phyloP scores from a whole-genome alignment of 345 rosid genomes.

The Crucihimalaya himalaica region DNA sequence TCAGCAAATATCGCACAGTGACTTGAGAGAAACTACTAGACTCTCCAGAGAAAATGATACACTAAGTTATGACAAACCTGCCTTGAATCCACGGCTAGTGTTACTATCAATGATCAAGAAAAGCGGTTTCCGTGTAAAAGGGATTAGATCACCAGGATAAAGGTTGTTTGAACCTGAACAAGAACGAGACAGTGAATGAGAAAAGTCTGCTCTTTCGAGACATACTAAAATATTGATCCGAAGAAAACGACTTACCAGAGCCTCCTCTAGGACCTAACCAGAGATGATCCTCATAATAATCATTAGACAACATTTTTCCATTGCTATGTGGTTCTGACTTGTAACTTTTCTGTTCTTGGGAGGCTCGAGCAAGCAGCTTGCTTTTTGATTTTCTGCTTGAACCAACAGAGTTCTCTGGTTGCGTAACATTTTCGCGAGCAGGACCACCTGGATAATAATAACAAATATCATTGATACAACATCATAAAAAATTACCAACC shows the following conservation, averaged over 20 bases:
- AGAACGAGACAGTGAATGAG: constrained; percentile 7
- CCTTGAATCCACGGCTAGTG: constrained; percentile 99
- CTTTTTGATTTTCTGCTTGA: constrained; percentile 62
- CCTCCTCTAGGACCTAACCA: constrained; percentile 81
- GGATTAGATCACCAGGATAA: constrained; percentile 92
- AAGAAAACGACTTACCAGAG: constrained; percentile 55
- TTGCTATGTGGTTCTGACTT: constrained; percentile 54
- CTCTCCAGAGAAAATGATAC: constrained; percentile 32
- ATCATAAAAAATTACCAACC: constrained; percentile 10
- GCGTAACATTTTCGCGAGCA: constrained; percentile 44
- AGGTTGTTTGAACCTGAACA: constrained; percentile 72
- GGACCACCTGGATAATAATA: constrained; percentile 59
- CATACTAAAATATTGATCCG: constrained; percentile 12
- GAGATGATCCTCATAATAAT: constrained; percentile 51
- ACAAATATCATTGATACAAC: constrained; percentile 20
- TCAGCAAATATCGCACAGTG: constrained; percentile 20
- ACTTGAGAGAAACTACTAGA: constrained; percentile 20
- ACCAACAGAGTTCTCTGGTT: constrained; percentile 55
- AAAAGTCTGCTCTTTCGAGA: constrained; percentile 2
- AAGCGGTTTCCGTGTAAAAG: constrained; percentile 90
- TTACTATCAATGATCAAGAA: constrained; percentile 95
- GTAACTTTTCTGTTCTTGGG: constrained; percentile 53
- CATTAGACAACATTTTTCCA: constrained; percentile 49
- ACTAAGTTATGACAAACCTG: constrained; percentile 94
- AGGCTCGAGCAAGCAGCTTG: constrained; percentile 52